phyloP scores from a whole-genome alignment of 164 flowering plant genomes.

The Litsea cubeba region DNA sequence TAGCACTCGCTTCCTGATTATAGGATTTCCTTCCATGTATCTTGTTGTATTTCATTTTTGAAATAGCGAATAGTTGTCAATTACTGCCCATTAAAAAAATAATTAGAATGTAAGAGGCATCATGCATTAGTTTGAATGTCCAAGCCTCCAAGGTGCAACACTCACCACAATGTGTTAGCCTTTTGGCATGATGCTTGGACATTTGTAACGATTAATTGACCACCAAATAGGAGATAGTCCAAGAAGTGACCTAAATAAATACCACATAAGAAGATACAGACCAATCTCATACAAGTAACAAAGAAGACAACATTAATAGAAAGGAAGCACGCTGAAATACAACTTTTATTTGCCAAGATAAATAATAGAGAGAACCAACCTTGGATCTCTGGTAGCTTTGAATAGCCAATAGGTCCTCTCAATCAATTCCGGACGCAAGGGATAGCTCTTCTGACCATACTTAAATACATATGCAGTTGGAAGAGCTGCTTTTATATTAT shows the following conservation, averaged over 20 bases:
- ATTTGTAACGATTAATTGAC: too few species aligned
- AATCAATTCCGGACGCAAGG: constrained; percentile 89
- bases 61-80: too few species aligned
- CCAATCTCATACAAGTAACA: not conserved
- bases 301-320: not conserved
- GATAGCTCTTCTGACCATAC: constrained; percentile 95
- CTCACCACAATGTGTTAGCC: not conserved
- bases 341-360: not conserved
- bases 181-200: too few species aligned
- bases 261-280: not conserved
- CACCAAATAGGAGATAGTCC: too few species aligned
- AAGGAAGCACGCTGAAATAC: not conserved
- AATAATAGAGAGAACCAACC: constrained; percentile 32
- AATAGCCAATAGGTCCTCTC: constrained; percentile 99
- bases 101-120: too few species aligned
- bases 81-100: too few species aligned
- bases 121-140: too few species aligned
- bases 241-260: too few species aligned
- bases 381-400: constrained; percentile 93
- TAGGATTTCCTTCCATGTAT: too few species aligned
- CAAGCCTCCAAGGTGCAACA: not conserved
- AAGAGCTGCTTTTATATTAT: not conserved
- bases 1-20: too few species aligned
- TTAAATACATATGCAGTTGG: constrained; percentile 22
- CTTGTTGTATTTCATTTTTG: too few species aligned